phyloP scores from a whole-genome alignment of 257 asterid species.

The Ligustrum vulgare region DNA sequence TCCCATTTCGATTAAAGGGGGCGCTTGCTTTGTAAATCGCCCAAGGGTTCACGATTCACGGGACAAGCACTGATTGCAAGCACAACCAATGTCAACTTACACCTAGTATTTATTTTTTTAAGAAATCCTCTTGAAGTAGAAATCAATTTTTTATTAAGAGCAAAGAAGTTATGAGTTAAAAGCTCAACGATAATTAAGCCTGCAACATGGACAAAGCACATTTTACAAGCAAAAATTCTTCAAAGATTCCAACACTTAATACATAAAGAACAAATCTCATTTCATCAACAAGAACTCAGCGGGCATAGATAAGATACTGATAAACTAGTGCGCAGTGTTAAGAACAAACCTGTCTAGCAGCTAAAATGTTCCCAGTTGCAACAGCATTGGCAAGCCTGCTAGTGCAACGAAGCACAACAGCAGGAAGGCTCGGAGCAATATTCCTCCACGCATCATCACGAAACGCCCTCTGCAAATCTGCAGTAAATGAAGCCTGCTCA shows the following conservation, averaged over 20 bases:
- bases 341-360: constrained; percentile 65
- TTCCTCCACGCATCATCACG: constrained; percentile 79
- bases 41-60: no score
- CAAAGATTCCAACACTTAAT: neutral
- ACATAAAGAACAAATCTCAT: neutral
- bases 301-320: neutral
- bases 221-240: neutral
- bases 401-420: constrained; percentile 79
- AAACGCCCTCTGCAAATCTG: constrained; percentile 71
- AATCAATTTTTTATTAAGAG: neutral
- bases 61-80: no score
- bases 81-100: no score
- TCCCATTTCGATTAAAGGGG: no score
- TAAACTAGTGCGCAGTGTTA: neutral
- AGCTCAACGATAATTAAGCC: neutral
- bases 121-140: neutral
- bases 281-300: neutral
- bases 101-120: neutral
- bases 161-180: neutral
- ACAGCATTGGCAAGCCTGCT: constrained; percentile 79
- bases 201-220: neutral
- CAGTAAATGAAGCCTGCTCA: constrained; percentile 67
- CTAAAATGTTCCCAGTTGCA: constrained; percentile 66
- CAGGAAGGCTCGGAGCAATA: constrained; percentile 77
- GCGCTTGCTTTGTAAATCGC: no score